Base-by-base conservation (phyloP, 1,284 basidiomycete genomes). In the Psilocybe mexicana region DNA sequence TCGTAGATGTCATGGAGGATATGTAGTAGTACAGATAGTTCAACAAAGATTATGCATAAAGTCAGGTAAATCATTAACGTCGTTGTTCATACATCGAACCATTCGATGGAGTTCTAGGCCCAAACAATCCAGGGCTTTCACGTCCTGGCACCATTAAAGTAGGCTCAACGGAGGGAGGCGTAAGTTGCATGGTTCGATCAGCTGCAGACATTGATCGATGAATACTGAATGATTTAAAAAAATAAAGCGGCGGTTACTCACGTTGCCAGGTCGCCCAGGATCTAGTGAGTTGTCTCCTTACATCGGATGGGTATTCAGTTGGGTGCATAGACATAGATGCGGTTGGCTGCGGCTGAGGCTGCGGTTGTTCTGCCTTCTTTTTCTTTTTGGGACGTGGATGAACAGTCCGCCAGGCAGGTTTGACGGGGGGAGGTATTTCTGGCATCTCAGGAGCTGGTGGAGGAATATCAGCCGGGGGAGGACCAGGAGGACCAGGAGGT, bases 201-300 rank as follows among this genome's bases (percentile, higher is more conserved):
- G 85, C 84, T 83, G 63, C 8, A 54, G 35, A 57, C 49, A 6
- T 52, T 47, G 18, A 18, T 33, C 30, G n/a, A 54, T 33, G 23
- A 26, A 7, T 43, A 43, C 18, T 23, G 18, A 50, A 30, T 28
- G 35, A 25, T 48, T 35, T 35, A 52, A n/a, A 8, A 14, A 42
- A 36, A 25, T 18, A 43, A 33, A 0, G 40, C 30, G 23, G 26
- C 47, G 4, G 51, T 4, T 2, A 77, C 86, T 75, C 65, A 90
- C 88, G 87, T 72, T 80, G 84, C 87, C 88, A 90, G 46, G 83
- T 82, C 43, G 77, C 78, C 87, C 88, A 87, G 3, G 65, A 67
- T 23, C 83, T 83, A 36, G 68, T 68, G 23, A 72, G 69, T 66
- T 76, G 77, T 58, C 64, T 67, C 48, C 70, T 70, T 56, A 69